Conservation (phyloP, 106 monocot genomes). For the Platanthera guangdongensis region DNA sequence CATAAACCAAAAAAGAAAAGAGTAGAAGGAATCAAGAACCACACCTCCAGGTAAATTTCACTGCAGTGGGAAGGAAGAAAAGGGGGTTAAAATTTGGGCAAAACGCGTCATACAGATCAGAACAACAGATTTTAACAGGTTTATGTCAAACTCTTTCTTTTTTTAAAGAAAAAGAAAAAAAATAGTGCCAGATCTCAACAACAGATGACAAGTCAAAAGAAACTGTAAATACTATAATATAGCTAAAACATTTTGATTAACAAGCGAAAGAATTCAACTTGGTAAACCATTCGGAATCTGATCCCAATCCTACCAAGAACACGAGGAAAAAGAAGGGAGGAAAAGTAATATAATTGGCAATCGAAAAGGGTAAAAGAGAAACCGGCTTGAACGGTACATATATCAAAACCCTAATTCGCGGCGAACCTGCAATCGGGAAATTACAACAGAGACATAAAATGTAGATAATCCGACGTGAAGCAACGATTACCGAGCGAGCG, state of each 20-base stretch:
- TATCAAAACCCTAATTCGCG: background rate
- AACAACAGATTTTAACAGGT: too few species aligned
- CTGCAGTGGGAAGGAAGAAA: background rate
- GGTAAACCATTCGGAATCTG: background rate
- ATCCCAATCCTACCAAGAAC: background rate
- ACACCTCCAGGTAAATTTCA: background rate
- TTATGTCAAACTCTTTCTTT: too few species aligned
- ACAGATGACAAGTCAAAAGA: background rate
- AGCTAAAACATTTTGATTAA: background rate
- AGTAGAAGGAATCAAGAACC: background rate
- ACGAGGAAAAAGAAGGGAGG: background rate
- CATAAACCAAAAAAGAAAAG: constrained; percentile 28
- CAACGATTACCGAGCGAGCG: background rate
- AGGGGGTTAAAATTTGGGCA: background rate
- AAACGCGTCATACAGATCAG: background rate
- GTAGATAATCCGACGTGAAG: background rate
- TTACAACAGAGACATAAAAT: background rate
- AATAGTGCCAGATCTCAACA: background rate
- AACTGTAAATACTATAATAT: background rate
- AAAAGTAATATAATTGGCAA: background rate
- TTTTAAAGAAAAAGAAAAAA: background rate
- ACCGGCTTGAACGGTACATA: background rate
- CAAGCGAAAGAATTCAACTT: background rate
- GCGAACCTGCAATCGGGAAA: background rate
- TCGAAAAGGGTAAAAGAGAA: too few species aligned